Percentiles rank a stretch among this genome's conserved stretches.
Evolutionary conservation across 345 rosid genomes (phyloP).

Genomic region (Melaleuca quinquenervia): DNA sequence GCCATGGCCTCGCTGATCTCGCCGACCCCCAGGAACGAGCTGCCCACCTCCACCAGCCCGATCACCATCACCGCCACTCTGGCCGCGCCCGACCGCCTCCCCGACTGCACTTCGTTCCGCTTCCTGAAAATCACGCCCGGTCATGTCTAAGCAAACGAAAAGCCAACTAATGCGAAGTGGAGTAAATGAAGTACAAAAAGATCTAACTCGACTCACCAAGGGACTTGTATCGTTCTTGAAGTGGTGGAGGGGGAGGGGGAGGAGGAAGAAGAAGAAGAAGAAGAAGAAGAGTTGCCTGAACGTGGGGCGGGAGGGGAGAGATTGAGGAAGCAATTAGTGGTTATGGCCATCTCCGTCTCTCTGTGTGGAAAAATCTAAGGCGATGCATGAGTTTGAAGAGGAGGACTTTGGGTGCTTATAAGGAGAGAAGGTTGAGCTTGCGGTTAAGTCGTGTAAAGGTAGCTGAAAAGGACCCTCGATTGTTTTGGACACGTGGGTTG

Average conservation of each 20-base stretch:
- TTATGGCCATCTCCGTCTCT: conserved; percentile 19
- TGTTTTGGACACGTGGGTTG: not conserved
- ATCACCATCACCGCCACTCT: conserved; percentile 23
- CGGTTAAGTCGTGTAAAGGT: not conserved
- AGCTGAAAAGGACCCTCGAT: not conserved
- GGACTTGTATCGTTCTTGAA: not conserved
- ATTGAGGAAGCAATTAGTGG: conserved; percentile 34
- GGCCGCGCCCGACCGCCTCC: conserved; percentile 10
- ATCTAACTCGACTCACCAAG: conserved; percentile 1
- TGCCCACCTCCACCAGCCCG: conserved; percentile 6
- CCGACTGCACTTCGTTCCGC: not conserved
- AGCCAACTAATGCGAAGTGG: not conserved
- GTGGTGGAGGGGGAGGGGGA: not conserved
- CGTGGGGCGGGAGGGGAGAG: conserved; percentile 13
- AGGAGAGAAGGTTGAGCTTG: not conserved
- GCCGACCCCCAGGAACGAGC: not conserved
- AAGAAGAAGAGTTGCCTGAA: not conserved
- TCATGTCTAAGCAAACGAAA: not conserved
- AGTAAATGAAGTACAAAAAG: not conserved
- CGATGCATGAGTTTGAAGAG: not conserved
- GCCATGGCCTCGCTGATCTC: not conserved
- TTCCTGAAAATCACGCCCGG: not conserved
- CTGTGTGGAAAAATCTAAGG: not conserved
- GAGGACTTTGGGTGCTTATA: not conserved
- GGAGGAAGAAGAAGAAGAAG: not conserved